Evolutionary conservation across 176 grass and related monocot species (phyloP), one percentile per base, ranked within the genome.

Genomic region (Triticum urartu): DNA sequence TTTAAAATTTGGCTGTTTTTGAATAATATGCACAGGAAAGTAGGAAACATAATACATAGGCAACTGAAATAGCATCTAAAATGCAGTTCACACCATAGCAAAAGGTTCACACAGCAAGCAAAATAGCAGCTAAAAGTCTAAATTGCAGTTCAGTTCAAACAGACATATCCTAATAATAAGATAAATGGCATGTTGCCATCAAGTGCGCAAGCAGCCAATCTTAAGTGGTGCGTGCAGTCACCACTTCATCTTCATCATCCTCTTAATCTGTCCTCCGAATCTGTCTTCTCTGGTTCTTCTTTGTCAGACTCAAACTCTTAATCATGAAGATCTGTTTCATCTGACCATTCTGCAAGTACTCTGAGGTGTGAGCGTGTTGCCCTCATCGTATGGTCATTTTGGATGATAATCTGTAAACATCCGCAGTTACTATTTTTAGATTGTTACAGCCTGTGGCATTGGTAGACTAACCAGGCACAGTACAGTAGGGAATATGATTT

Each of bases 321-420:
- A 59, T 59, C 56, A 3, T 59, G 56, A 59, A 59, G 56, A 59
- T 59, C 56, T 59, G 15, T 54, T 54, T 54, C 70, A 33, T 84
- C 15, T 34, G 2, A 12, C 28, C 21, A 64, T 60, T 88, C 47
- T 77, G 72, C 34, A 68, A 68, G 25, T 75, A 66, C 58, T 71
- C 5, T 69, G 39, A 77, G 22, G 18, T 54, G 20, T 69, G 30
- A 77, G 17, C 45, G 54, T 4, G 5, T 17, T 40, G 35, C 17
- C 4, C 11, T 87, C 33, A 81, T 26, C 24, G 35, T 88, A n/a
- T 78, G 47, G 35, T 64, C 7, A 11, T 26, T 88, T 47, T 83
- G 64, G 15, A 82, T 5, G 40, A 40, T 65, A 24, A 62, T 39
- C 22, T 43, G 12, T 75, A 68, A 62, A 48, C 56, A 72, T 72